Base-by-base conservation (phyloP, 305 asterid genomes). In the Rubia occidens region DNA sequence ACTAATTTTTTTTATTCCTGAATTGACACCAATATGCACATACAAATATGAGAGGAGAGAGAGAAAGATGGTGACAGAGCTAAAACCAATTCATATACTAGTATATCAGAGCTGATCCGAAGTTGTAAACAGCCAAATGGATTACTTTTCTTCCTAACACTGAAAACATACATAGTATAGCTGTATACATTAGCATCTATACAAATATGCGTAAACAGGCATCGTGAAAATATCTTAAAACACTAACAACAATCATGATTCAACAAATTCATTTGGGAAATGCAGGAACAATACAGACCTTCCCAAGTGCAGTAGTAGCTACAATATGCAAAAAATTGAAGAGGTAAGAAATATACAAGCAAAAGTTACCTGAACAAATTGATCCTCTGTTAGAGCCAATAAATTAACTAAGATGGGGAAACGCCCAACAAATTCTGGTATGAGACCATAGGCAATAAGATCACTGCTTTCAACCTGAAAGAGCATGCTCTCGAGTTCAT, bases 401-500 rank as follows among this genome's bases (percentile, higher is more conserved):
- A 91, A 78, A 82, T 90, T 85, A 81, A 91, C 96, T 84, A 91
- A 86, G 76, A 91, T 87, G 71, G 98, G 98, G 79, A 91, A 91
- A 67, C 98, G 96, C 75, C 98, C 96, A 75, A 89, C 84, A 79
- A 88, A 91, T 74, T 91, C 96, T 68, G 96, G 98, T 79, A 89
- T 91, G 81, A 91, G 93, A 63, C 98, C 98, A 43, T 91, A 89
- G 13, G 93, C 87, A 70, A 91, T 87, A 68, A 91, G 91, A 83
- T 91, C 96, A 81, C 96, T 89, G 74, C 98, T 89, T 77, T 91
- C 98, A 67, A 85, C 96, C 98, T 91, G 88, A 68, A 84, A 88
- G 72, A 62, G 3, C 14, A 15, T 61, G 8, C n/a, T 14, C 68
- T 43, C 17, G 11, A 3, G 61, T 18, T 43, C 24, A 72, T 62